phyloP scores from a whole-genome alignment of 805 yeast genomes.

The Zygoascus flipseniorum region DNA sequence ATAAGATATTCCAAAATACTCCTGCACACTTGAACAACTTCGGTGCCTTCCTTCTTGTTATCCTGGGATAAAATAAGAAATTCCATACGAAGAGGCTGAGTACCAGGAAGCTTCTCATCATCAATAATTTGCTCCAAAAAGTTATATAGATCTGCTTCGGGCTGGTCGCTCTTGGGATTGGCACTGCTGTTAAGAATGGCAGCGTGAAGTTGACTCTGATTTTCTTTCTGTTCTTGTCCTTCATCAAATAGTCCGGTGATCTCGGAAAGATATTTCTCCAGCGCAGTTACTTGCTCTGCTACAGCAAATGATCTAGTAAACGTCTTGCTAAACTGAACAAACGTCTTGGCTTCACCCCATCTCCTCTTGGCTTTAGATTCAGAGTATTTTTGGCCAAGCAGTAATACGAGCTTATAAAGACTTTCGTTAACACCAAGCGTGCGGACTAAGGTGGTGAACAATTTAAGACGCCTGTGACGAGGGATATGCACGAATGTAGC shows the following conservation, averaged over 20 bases:
- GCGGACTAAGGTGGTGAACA: slow-evolving; percentile 70
- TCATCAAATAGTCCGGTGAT: slow-evolving; percentile 5
- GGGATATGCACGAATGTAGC: slow-evolving; percentile 95
- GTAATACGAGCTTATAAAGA: slow-evolving; percentile 61
- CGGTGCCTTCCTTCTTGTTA: neutral
- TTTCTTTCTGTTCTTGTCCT: neutral
- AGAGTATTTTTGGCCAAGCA: slow-evolving; percentile 74
- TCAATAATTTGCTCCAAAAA: slow-evolving; percentile 47
- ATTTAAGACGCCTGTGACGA: slow-evolving; percentile 83
- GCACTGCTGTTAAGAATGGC: neutral
- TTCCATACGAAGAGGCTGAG: slow-evolving; percentile 41
- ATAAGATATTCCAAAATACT: neutral
- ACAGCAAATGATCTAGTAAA: slow-evolving; percentile 64
- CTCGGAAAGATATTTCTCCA: slow-evolving; percentile 19
- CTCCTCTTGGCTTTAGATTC: slow-evolving; percentile 46
- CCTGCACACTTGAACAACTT: neutral
- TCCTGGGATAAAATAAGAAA: neutral
- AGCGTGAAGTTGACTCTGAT: slow-evolving; percentile 3
- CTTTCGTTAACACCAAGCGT: slow-evolving; percentile 65
- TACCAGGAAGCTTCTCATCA: slow-evolving; percentile 31
- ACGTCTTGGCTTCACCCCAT: slow-evolving; percentile 54
- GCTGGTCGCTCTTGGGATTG: slow-evolving; percentile 36
- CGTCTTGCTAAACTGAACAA: slow-evolving; percentile 63
- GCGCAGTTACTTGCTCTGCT: slow-evolving; percentile 40
- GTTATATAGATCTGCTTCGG: slow-evolving; percentile 45